A percentile compares a stretch with the other conserved stretches of the same genome.
These are phyloP conservation scores for Aulographum hederae DNA, from an alignment of 2,329 filamentous ascomycete species.

Conservation along the genomic window DNA sequence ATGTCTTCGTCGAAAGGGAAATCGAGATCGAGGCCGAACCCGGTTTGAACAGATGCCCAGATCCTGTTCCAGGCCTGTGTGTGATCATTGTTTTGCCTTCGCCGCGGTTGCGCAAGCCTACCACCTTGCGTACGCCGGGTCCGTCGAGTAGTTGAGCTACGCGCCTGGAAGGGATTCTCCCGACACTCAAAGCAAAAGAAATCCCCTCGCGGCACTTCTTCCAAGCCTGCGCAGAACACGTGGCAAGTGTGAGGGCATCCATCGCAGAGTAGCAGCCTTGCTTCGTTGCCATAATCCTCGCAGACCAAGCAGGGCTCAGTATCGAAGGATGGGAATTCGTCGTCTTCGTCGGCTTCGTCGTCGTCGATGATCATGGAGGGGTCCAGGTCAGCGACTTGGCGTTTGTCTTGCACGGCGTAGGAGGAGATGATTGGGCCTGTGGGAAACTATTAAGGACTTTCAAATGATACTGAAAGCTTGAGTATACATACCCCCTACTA, in stretches of 20 bases:
- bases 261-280: slow-evolving; percentile 77
- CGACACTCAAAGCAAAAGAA: slow-evolving; percentile 88
- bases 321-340: too few relatives aligned
- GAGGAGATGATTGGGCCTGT: slow-evolving; percentile 37
- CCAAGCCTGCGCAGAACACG: slow-evolving; percentile 75
- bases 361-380: slow-evolving; percentile 61
- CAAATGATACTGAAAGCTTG: neutral
- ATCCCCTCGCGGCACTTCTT: slow-evolving; percentile 52
- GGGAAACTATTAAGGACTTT: neutral
- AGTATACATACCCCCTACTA: slow-evolving; percentile 51
- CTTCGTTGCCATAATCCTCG: slow-evolving; percentile 61
- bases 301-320: slow-evolving; percentile 67
- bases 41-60: slow-evolving; percentile 81
- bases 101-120: slow-evolving; percentile 3
- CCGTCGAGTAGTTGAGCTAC: slow-evolving; percentile 10
- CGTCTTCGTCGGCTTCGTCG: slow-evolving; percentile 44
- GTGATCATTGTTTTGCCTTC: slow-evolving; percentile 14
- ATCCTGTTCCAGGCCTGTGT: slow-evolving; percentile 46
- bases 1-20: slow-evolving; percentile 68
- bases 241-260: slow-evolving; percentile 81
- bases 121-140: slow-evolving; percentile 13
- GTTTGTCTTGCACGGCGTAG: slow-evolving; percentile 58
- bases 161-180: slow-evolving; percentile 15
- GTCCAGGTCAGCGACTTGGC: slow-evolving; percentile 80
- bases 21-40: slow-evolving; percentile 59